A percentile compares a stretch with the other conserved stretches of the same genome.
These are phyloP conservation scores for Diaporthe sp. DNA, from an alignment of 2,329 filamentous ascomycete genomes.

Conservation along the genomic window DNA sequence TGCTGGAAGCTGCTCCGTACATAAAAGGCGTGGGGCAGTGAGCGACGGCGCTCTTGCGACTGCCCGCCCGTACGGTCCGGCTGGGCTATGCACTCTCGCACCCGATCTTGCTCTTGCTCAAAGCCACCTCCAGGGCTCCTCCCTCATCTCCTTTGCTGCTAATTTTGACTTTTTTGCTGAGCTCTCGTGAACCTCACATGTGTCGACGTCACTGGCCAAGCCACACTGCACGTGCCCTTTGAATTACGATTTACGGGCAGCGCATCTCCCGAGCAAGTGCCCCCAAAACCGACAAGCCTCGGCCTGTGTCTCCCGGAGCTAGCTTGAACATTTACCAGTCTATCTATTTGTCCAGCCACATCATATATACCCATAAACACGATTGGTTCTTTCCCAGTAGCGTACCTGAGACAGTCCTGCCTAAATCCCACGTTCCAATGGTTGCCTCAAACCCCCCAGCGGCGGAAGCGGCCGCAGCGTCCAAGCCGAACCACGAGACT, in stretches of 20 bases:
- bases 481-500: conserved; percentile 8
- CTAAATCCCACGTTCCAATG: conserved; percentile 6
- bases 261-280: neutral
- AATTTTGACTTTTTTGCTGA: conserved; percentile 3
- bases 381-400: neutral
- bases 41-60: neutral
- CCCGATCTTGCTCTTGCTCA: neutral
- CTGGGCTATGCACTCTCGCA: neutral
- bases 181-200: conserved; percentile 14
- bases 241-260: conserved; percentile 19
- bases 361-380: neutral
- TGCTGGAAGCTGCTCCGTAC: neutral
- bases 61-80: neutral
- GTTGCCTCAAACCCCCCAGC: conserved; percentile 20
- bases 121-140: conserved; percentile 5
- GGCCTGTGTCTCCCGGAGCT: neutral
- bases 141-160: conserved; percentile 14
- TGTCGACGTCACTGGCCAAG: conserved; percentile 24
- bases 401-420: neutral
- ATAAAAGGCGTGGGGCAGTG: neutral
- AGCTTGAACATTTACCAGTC: neutral
- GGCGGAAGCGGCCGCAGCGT: neutral
- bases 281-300: neutral
- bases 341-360: neutral
- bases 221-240: conserved; percentile 28